Evolutionary conservation across 129 eudicot genomes (phyloP), one percentile per base, ranked within the genome.

Genomic region (Calendula officinalis): DNA sequence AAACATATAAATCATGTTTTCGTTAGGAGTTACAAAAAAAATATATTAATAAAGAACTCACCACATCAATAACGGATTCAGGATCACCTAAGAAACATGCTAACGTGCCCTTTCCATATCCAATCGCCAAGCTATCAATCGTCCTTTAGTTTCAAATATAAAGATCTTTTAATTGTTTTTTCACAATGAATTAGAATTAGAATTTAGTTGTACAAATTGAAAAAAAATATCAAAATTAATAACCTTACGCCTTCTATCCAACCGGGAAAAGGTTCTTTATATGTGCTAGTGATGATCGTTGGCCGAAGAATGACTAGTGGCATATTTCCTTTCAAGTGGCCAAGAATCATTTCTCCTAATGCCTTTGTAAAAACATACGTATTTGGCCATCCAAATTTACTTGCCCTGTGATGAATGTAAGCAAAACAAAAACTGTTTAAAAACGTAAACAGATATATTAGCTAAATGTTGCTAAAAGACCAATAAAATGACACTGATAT

Each of bases 321-420:
- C 11, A 72, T 35, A 38, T 63, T 37, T 17, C 69, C 84, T 61
- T 75, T 84, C 47, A 60, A 33, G 4, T 72, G 56, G 6, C 65
- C 80, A 3, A 84, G 12, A 22, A 81, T 27, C 91, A 84, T 84
- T 53, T 81, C 91, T 14, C 91, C 91, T 60, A 84, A 67, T 13
- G 91, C 87, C 59, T 84, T 84, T 1, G 91, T 81, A n/a, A 84
- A 84, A 8, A 72, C 81, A 33, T 84, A 81, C 0, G 91, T 81
- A 56, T 84, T 81, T 7, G 86, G 91, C 91, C 91, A 84, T 34
- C 91, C 91, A 36, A 72, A 77, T 39, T 49, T 14, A 40, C 12
- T 65, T 36, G 89, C 85, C 64, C 89, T 83, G 3, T 6, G 30
- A 9, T 22, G 27, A n/a, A 12, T 8, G 51, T 14, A 46, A 46